Conservation (phyloP, 257 asterid genomes). For the Coffea canephora region DNA sequence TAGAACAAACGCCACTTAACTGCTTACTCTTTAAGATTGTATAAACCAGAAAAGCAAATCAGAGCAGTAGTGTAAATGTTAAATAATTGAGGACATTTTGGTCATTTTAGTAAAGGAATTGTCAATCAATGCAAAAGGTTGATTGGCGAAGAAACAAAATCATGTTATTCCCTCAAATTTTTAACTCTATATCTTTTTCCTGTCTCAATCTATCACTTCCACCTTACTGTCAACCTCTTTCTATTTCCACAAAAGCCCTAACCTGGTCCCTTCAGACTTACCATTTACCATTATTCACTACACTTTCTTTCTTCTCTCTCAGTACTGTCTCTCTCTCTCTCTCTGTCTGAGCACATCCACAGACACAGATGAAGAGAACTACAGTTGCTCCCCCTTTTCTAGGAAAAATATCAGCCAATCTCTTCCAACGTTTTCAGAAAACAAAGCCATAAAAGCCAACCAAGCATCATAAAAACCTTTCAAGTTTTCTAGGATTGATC, state of each 20-base stretch:
- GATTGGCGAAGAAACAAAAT: slow-evolving; percentile 51
- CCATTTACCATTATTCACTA: slow-evolving; percentile 13
- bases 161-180: slow-evolving; percentile 46
- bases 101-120: slow-evolving; percentile 39
- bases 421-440: slow-evolving; percentile 34
- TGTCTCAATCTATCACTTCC: slow-evolving; percentile 40
- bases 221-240: slow-evolving; percentile 35
- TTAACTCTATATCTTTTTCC: slow-evolving; percentile 30
- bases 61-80: slow-evolving; percentile 9
- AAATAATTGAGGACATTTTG: slow-evolving; percentile 30
- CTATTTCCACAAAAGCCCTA: slow-evolving; percentile 68
- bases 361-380: slow-evolving; percentile 7
- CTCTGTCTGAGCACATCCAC: background rate
- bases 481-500: slow-evolving; percentile 48
- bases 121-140: slow-evolving; percentile 62
- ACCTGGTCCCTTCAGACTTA: slow-evolving; percentile 30
- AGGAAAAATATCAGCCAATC: slow-evolving; percentile 42
- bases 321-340: background rate
- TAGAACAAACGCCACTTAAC: too few relatives aligned
- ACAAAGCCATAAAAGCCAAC: slow-evolving; percentile 42
- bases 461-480: slow-evolving; percentile 35
- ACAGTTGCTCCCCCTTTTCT: slow-evolving; percentile 37
- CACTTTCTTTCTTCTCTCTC: background rate
- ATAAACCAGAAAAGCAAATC: slow-evolving; percentile 3
- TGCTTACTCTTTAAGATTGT: background rate